Evolutionary conservation across 1,139 yeast species (phyloP), one percentile per base, ranked within the genome.

Genomic region (Pichiaceae sp.): DNA sequence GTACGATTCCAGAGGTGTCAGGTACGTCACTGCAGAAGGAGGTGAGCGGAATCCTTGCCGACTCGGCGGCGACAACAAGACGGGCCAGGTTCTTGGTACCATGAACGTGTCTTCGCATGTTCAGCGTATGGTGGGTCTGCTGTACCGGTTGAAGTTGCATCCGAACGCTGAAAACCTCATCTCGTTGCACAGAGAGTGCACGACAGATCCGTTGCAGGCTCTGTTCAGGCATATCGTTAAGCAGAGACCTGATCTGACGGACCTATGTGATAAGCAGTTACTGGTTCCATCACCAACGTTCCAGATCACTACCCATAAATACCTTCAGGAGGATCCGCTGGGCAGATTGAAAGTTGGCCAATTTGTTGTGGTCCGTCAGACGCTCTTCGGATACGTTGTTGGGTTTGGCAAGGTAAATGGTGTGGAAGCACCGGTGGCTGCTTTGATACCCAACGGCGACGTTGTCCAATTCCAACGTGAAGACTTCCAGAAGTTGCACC

Each of bases 31-130:
- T 6, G 12, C 17, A 7, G 12, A 16, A 8, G 16, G 17, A 7
- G 29, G 29, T 14, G 29, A 14, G 7, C 17, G 29, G 29, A 27
- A 14, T 12, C 29, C 17, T 7, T 27, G 29, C 29, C 29, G 7
- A 7, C 12, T 27, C 11, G 29, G 29, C 7, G 17, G 34, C 21
- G 14, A 17, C 17, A 18, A 27, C 16, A 8, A 27, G 31, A 17
- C 32, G 8, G 11, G 38, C 34, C 24, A 21, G 24, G 11, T 21
- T 11, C 24, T 21, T 7, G 24, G 24, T 15, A 36, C 19, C 17
- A n/a, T 29, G 19, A 29, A 17, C 17, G 12, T 29, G 4, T 16
- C 19, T 29, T 7, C 7, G 7, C 7, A 11, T 7, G 24, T 21
- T 7, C 24, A 21, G 11, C 7, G 24, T 7, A 7, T 21, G 24